These are phyloP conservation scores for Colletotrichum brevisporum DNA, from an alignment of 2,329 filamentous ascomycete species.

Conservation along the genomic window DNA sequence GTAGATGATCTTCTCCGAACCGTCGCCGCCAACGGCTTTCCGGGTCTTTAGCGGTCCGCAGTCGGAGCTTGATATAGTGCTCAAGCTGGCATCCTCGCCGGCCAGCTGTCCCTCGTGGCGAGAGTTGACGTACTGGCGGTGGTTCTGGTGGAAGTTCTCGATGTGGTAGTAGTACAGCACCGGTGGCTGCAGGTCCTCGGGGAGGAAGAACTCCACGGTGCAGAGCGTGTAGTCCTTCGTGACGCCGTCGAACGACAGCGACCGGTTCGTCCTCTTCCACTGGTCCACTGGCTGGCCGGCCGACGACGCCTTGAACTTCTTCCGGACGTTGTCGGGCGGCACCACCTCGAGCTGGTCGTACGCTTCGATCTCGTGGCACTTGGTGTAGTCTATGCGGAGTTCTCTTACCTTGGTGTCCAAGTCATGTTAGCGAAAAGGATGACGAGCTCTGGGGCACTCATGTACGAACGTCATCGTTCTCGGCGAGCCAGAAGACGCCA, in stretches of 20 bases:
- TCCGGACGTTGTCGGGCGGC: slow-evolving; percentile 17
- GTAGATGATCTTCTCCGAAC: slow-evolving; percentile 3
- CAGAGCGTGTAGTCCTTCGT: slow-evolving; percentile 11
- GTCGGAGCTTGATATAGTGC: neutral
- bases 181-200: slow-evolving; percentile 10
- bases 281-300: slow-evolving; percentile 12
- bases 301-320: slow-evolving; percentile 17
- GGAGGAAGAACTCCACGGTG: slow-evolving; percentile 20
- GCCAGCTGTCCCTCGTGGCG: slow-evolving; percentile 8
- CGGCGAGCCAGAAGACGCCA: slow-evolving; percentile 6
- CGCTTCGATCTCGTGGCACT: slow-evolving; percentile 21
- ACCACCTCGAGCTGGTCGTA: slow-evolving; percentile 26
- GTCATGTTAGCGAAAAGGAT: no score
- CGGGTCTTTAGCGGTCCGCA: slow-evolving; percentile 1
- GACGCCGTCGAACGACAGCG: slow-evolving; percentile 2
- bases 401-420: neutral
- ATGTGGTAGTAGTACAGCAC: slow-evolving; percentile 23
- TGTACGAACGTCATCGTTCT: neutral
- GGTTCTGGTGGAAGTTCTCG: slow-evolving; percentile 8
- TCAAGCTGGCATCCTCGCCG: neutral
- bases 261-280: slow-evolving; percentile 16
- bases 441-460: neutral
- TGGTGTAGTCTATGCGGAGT: slow-evolving; percentile 14
- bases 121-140: slow-evolving; percentile 17
- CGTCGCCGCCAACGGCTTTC: neutral